These are phyloP conservation scores for Lachancea thermotolerans DNA, from an alignment of 805 yeast genomes.

Conservation along the genomic window DNA sequence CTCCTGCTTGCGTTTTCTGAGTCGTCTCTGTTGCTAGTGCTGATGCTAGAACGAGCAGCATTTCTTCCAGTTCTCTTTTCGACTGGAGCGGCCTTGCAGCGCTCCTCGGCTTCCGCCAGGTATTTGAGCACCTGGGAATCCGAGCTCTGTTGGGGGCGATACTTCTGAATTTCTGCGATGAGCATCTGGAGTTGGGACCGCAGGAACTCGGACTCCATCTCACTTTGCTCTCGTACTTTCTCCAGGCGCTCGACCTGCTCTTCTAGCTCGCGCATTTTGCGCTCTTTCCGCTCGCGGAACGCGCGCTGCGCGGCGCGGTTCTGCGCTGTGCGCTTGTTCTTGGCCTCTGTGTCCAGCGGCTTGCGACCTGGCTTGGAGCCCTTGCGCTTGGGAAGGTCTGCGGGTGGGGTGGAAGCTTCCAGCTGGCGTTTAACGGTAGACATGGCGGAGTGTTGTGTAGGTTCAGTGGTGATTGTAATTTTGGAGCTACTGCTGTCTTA, in stretches of 20 bases:
- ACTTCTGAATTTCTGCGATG: constrained; percentile 61
- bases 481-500: background rate
- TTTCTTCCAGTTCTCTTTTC: background rate
- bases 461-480: background rate
- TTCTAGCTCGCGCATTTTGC: constrained; percentile 78
- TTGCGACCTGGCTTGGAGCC: constrained; percentile 69
- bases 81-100: background rate
- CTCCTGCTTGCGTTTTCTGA: constrained; percentile 1
- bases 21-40: background rate
- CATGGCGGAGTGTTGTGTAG: background rate
- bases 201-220: constrained; percentile 65
- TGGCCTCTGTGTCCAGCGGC: constrained; percentile 71
- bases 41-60: background rate
- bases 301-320: constrained; percentile 99
- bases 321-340: constrained; percentile 88
- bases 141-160: constrained; percentile 36
- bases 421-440: constrained; percentile 6
- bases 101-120: constrained; percentile 16
- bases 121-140: constrained; percentile 26
- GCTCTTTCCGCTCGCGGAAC: constrained; percentile 88
- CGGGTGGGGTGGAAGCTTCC: constrained; percentile 3
- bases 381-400: constrained; percentile 18
- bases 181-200: constrained; percentile 70
- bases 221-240: constrained; percentile 58
- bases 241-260: constrained; percentile 69